phyloP scores from a whole-genome alignment of 106 monocot species.

The Platanthera guangdongensis region DNA sequence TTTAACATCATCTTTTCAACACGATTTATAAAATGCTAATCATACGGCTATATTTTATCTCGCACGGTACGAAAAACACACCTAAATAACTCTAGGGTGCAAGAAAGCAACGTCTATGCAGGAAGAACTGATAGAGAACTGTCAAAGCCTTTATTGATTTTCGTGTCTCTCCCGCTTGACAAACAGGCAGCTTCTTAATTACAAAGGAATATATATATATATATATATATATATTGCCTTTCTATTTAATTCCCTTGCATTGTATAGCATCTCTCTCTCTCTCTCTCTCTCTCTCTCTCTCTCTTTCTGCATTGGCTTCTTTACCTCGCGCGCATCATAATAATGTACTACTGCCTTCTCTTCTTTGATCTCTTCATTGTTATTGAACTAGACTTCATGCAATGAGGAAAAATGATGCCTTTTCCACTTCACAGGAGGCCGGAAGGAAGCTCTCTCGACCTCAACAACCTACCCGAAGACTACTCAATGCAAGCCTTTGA shows the following conservation, averaged over 20 bases:
- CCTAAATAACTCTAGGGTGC: no score
- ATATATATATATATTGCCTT: no score
- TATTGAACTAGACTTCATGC: not conserved
- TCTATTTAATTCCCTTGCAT: no score
- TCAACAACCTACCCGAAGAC: constrained; percentile 95
- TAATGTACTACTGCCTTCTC: not conserved
- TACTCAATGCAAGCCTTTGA: constrained; percentile 65
- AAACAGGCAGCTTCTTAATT: no score
- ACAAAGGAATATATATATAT: no score
- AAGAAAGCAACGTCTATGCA: constrained; percentile 20
- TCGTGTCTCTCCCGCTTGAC: no score
- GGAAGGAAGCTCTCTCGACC: constrained; percentile 71
- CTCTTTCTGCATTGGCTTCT: constrained; percentile 3
- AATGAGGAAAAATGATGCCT: not conserved
- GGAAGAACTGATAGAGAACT: constrained; percentile 24
- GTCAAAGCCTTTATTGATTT: constrained; percentile 18
- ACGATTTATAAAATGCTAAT: no score
- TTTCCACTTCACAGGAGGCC: constrained; percentile 52
- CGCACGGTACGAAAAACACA: no score
- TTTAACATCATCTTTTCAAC: no score
- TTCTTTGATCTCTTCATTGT: not conserved
- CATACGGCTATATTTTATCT: no score
- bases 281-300: constrained; percentile 10
- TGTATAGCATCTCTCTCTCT: not conserved
- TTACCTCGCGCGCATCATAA: constrained; percentile 6